These are phyloP conservation scores for Termitomyces sp. DNA, from an alignment of 768 basidiomycete genomes.

Conservation along the genomic window DNA sequence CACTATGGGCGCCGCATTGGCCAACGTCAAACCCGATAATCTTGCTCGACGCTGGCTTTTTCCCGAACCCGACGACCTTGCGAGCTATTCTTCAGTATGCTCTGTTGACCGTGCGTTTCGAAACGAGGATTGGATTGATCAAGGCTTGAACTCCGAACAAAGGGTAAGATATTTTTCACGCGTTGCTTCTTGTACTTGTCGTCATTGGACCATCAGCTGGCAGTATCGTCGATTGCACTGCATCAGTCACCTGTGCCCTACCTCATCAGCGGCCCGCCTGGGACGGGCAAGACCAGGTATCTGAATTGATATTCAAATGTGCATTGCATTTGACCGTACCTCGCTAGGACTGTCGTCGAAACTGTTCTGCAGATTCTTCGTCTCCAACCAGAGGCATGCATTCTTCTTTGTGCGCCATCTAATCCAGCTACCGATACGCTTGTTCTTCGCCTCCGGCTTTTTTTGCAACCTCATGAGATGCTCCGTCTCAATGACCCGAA, in stretches of 20 bases:
- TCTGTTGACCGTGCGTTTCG: constrained; percentile 19
- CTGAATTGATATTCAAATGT: not conserved
- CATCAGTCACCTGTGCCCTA: constrained; percentile 41
- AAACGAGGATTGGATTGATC: constrained; percentile 35
- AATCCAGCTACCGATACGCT: constrained; percentile 48
- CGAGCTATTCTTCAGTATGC: constrained; percentile 13
- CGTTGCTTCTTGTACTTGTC: not conserved
- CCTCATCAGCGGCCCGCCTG: constrained; percentile 44
- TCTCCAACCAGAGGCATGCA: constrained; percentile 38
- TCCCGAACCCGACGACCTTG: constrained; percentile 29
- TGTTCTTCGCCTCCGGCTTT: constrained; percentile 30
- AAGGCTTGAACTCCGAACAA: constrained; percentile 42
- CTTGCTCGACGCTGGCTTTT: constrained; percentile 40
- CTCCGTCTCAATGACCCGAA: constrained; percentile 42
- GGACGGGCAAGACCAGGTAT: constrained; percentile 49
- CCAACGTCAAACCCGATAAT: constrained; percentile 15
- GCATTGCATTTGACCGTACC: not conserved
- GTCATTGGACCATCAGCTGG: constrained; percentile 23
- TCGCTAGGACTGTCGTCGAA: constrained; percentile 39
- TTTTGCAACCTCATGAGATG: constrained; percentile 37
- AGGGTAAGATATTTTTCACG: constrained; percentile 20
- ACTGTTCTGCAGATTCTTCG: constrained; percentile 43
- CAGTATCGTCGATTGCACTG: constrained; percentile 35
- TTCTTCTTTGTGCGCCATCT: constrained; percentile 46
- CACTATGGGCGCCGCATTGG: constrained; percentile 21